phyloP scores from a whole-genome alignment of 2,329 filamentous ascomycete genomes.

The Colletotrichum sojae region DNA sequence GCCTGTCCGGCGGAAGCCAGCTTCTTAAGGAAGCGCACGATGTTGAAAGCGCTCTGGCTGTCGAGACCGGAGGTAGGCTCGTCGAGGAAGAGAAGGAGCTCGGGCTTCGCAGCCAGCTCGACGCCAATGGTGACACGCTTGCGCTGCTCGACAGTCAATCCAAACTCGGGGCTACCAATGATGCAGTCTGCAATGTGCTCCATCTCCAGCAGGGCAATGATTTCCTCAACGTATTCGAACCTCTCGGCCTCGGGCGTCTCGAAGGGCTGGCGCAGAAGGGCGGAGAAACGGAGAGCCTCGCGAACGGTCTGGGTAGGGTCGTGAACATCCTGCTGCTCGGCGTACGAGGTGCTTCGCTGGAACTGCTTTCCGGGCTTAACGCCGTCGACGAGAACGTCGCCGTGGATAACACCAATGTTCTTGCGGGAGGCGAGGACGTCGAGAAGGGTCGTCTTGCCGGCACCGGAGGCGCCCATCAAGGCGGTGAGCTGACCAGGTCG shows the following conservation, averaged over 20 bases:
- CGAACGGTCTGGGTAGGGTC: constrained; percentile 74
- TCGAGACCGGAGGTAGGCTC: constrained; percentile 84
- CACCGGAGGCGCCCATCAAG: constrained; percentile 87
- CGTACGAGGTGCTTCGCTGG: constrained; percentile 73
- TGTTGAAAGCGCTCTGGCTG: constrained; percentile 81
- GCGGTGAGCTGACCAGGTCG: constrained; percentile 79
- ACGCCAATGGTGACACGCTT: constrained; percentile 93
- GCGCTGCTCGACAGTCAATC: constrained; percentile 75
- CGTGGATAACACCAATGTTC: constrained; percentile 72
- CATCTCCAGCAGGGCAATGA: constrained; percentile 72
- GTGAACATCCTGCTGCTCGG: constrained; percentile 74
- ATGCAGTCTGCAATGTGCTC: constrained; percentile 71
- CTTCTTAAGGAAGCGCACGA: constrained; percentile 83
- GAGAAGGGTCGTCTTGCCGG: constrained; percentile 88
- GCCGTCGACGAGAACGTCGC: constrained; percentile 71
- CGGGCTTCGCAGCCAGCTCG: constrained; percentile 86
- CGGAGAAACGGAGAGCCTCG: constrained; percentile 75
- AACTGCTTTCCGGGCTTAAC: constrained; percentile 71
- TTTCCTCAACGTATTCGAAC: constrained; percentile 72
- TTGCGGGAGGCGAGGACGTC: constrained; percentile 78
- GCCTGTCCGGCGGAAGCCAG: constrained; percentile 86
- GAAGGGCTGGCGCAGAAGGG: constrained; percentile 70
- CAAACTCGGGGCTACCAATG: constrained; percentile 75
- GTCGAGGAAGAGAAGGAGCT: constrained; percentile 83
- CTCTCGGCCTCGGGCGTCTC: constrained; percentile 69